Evolutionary conservation across 2,329 filamentous ascomycete species (phyloP).

Genomic region (Fusarium albosuccineum): DNA sequence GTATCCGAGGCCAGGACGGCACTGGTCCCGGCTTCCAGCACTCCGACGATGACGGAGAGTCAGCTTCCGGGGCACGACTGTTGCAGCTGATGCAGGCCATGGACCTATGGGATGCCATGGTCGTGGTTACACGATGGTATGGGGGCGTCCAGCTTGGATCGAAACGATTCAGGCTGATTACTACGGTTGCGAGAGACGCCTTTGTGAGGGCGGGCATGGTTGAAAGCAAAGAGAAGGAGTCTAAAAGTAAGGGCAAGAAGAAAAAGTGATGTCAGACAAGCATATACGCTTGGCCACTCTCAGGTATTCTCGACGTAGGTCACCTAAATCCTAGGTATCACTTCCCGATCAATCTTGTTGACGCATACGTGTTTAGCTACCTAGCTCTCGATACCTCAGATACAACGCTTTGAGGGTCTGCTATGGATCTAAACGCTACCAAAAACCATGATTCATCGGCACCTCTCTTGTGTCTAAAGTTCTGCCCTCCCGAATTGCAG

Average conservation of each 20-base stretch:
- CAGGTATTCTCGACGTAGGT: constrained; percentile 9
- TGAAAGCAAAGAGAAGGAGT: constrained; percentile 61
- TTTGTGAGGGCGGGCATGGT: constrained; percentile 82
- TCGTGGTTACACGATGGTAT: constrained; percentile 96
- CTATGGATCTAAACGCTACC: background rate
- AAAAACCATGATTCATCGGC: background rate
- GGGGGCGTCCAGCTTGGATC: constrained; percentile 91
- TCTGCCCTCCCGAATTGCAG: background rate
- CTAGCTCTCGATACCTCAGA: background rate
- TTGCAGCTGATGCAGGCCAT: constrained; percentile 94
- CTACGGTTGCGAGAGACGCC: constrained; percentile 84
- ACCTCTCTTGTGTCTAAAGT: background rate
- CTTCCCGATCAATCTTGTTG: background rate
- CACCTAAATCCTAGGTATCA: background rate
- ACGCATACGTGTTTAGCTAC: constrained; percentile 6
- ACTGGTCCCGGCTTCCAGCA: constrained; percentile 80
- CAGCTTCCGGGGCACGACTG: constrained; percentile 86
- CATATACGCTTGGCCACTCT: background rate
- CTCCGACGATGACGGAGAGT: constrained; percentile 96
- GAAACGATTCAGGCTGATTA: constrained; percentile 91
- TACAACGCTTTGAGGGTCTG: background rate
- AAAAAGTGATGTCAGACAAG: constrained; percentile 6
- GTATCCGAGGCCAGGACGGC: constrained; percentile 73
- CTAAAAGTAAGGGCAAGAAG: constrained; percentile 24
- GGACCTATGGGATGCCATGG: constrained; percentile 92